phyloP scores from a whole-genome alignment of 1,284 basidiomycete genomes.

The Apiotrichum porosum region DNA sequence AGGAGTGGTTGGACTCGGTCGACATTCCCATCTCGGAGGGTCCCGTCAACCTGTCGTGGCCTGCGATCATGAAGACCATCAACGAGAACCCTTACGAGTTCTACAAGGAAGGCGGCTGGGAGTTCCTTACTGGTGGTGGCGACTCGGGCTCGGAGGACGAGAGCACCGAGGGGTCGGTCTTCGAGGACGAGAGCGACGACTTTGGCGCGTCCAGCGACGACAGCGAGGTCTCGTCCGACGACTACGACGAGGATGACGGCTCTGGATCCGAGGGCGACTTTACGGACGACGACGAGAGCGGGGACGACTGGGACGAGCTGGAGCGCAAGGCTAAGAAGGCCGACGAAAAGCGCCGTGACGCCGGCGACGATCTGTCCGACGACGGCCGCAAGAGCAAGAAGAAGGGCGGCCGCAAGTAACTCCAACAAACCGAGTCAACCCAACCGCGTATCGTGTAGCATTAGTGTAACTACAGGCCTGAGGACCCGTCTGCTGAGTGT shows the following conservation, averaged over 20 bases:
- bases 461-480: slow-evolving; percentile 1
- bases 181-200: slow-evolving; percentile 52
- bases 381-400: slow-evolving; percentile 33
- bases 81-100: slow-evolving; percentile 94
- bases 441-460: slow-evolving; percentile 1
- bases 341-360: slow-evolving; percentile 35
- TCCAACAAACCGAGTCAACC: not conserved
- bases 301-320: slow-evolving; percentile 92
- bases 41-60: slow-evolving; percentile 97
- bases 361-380: slow-evolving; percentile 30
- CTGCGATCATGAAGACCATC: slow-evolving; percentile 94
- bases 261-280: slow-evolving; percentile 54
- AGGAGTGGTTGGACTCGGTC: slow-evolving; percentile 97
- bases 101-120: slow-evolving; percentile 94
- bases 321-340: slow-evolving; percentile 72
- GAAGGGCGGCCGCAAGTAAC: slow-evolving; percentile 23
- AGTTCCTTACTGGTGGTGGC: slow-evolving; percentile 70
- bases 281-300: slow-evolving; percentile 50
- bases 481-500: not conserved
- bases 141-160: slow-evolving; percentile 66
- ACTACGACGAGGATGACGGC: slow-evolving; percentile 54
- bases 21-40: slow-evolving; percentile 96
- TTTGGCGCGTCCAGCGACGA: slow-evolving; percentile 47
- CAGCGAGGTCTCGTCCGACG: slow-evolving; percentile 53
- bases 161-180: slow-evolving; percentile 72